Percentiles rank a stretch among this genome's conserved stretches.
Evolutionary conservation across 345 rosid species (phyloP).

Genomic region (Reutealis trisperma): DNA sequence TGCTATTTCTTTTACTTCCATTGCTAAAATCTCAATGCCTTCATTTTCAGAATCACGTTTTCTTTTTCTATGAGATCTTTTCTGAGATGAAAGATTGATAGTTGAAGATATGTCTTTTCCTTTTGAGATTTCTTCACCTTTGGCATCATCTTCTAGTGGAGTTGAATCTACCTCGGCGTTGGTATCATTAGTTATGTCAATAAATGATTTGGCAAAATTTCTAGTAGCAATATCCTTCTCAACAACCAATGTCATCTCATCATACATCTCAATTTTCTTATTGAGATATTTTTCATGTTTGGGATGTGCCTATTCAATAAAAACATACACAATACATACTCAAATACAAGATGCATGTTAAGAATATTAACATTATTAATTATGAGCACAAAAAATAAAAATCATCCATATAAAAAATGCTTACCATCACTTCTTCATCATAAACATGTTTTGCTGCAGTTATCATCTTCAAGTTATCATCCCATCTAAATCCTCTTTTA

Average conservation of each 20-base stretch:
- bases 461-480: too few relatives aligned
- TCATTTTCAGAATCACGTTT: neutral
- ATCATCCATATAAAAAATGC: too few relatives aligned
- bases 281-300: neutral
- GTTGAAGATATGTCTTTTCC: neutral
- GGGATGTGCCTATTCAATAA: neutral
- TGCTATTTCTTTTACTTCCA: neutral
- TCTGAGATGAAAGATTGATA: neutral
- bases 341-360: too few relatives aligned
- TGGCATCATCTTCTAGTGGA: neutral
- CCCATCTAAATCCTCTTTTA: neutral
- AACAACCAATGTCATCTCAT: too few relatives aligned
- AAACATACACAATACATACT: too few relatives aligned
- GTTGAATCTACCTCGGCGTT: neutral
- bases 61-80: slow-evolving; percentile 1
- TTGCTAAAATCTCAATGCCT: neutral
- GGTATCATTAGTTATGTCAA: neutral
- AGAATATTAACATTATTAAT: too few relatives aligned
- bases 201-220: slow-evolving; percentile 14
- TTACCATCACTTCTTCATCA: neutral
- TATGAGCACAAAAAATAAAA: too few relatives aligned
- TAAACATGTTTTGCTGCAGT: neutral
- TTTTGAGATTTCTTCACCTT: neutral
- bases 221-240: neutral
- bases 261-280: neutral